These are phyloP conservation scores for Cryptosporidium sp. DNA, from an alignment of 169 alveolate species.

Conservation along the genomic window DNA sequence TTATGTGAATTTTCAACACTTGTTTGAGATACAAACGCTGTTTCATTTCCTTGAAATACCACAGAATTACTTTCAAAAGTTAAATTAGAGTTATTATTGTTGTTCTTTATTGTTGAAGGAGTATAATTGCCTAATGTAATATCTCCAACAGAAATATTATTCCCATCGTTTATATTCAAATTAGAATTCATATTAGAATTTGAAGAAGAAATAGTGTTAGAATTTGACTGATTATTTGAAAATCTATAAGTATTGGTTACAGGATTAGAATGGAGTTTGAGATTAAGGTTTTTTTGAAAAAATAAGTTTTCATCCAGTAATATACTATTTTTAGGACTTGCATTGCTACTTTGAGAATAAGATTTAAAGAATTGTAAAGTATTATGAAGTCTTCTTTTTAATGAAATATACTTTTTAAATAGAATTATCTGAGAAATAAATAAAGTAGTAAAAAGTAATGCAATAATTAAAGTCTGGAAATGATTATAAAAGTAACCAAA, in stretches of 20 bases:
- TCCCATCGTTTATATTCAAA: neutral
- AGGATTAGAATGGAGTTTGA: conserved; percentile 45
- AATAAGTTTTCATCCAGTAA: conserved; percentile 26
- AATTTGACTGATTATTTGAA: neutral
- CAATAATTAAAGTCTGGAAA: neutral
- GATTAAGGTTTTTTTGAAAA: conserved; percentile 36
- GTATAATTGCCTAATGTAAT: neutral
- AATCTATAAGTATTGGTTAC: conserved; percentile 5
- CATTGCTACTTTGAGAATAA: conserved; percentile 6
- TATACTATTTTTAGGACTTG: conserved; percentile 30
- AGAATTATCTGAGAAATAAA: conserved; percentile 29
- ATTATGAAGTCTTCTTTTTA: conserved; percentile 62
- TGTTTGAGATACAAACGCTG: neutral
- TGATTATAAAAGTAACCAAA: neutral
- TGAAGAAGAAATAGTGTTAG: neutral
- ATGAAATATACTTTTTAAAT: conserved; percentile 19
- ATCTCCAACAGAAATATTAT: neutral
- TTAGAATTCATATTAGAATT: neutral
- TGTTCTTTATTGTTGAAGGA: neutral
- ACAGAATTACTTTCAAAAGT: neutral
- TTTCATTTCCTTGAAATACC: neutral
- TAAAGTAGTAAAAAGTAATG: neutral
- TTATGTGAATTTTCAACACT: neutral
- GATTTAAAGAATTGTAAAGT: conserved; percentile 50
- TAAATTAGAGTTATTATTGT: neutral